Evolutionary conservation across 192 early-diverging fungal genomes (phyloP).

Genomic region (Mycoemilia scoparia): DNA sequence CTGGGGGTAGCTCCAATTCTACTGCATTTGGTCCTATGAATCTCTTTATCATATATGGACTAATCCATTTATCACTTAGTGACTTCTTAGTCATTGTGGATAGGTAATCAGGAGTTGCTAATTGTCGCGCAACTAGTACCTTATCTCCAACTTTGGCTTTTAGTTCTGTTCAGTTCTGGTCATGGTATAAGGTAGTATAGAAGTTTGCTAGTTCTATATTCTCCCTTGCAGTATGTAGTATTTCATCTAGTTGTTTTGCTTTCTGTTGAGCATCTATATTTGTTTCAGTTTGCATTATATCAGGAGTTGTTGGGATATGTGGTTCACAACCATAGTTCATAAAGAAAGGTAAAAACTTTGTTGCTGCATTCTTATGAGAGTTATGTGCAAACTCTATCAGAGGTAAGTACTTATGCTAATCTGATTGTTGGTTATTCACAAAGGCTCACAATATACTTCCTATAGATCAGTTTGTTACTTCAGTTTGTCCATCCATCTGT

Average conservation of each 20-base stretch:
- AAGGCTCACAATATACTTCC: slow-evolving; percentile 2
- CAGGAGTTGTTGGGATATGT: no score
- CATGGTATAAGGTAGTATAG: background rate
- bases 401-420: slow-evolving; percentile 3
- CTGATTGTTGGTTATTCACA: background rate
- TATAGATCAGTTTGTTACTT: slow-evolving; percentile 3
- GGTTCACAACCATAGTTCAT: slow-evolving; percentile 4
- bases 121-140: background rate
- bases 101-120: slow-evolving; percentile 1
- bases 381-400: slow-evolving; percentile 4
- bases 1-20: slow-evolving; percentile 1
- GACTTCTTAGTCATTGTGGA: background rate
- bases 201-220: background rate
- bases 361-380: background rate
- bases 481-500: slow-evolving; percentile 8
- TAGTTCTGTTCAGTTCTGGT: background rate
- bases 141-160: background rate
- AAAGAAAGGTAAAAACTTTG: slow-evolving; percentile 1
- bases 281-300: background rate
- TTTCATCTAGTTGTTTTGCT: background rate
- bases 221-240: background rate
- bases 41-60: slow-evolving; percentile 2
- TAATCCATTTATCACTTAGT: background rate
- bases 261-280: background rate
- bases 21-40: background rate